Base-by-base conservation (phyloP, 768 basidiomycete species). In the Lactarius psammicola region DNA sequence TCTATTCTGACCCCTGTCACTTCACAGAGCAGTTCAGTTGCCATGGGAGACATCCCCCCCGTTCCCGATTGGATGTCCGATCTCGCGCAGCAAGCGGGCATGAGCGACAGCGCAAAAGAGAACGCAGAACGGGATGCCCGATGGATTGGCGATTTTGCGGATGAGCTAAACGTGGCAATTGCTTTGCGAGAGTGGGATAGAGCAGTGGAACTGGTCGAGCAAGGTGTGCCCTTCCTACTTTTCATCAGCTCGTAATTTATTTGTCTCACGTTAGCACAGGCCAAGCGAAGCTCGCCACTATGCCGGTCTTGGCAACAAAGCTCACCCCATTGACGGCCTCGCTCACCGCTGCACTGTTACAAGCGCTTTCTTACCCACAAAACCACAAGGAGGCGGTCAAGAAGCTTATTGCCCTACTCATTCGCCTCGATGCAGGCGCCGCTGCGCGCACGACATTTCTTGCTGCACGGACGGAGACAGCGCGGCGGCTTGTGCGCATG, bases 131-230 rank as follows among this genome's bases (percentile, higher is more conserved):
- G 86, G 57, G 94, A 97, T 75, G 79, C 87, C 1, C 85, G 88
- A n/a, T 97, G 90, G 86, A 84, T 91, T 13, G 87, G 89, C 54
- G 95, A 98, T 61, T 96, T 92, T 80, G 87, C 90, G 5, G 97
- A 99, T 72, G 87, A 95, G 53, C 77, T 98, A 28, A 92, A 92
- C 0, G 94, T 98, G 5, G 87, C 94, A 0, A 95, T 98, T 64
- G 90, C 95, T 1, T 78, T 95, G 55, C 84, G 92, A 58, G 85
- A 92, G 68, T 98, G 95, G 92, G 85, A 89, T 51, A 86, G 89
- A 69, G 94, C 95, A 0, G 89, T 92, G n/a, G 79, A 78, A 7
- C 80, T 96, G 10, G 86, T 97, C 3, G 93, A 96, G 72, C 84
- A 90, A 78, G 94, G 95, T 87, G 67, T 49, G 9, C 44, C 20